Evolutionary conservation across 2,329 filamentous ascomycete species (phyloP), one percentile per base, ranked within the genome.

Genomic region (Hymenotorrendiella dingleyae): DNA sequence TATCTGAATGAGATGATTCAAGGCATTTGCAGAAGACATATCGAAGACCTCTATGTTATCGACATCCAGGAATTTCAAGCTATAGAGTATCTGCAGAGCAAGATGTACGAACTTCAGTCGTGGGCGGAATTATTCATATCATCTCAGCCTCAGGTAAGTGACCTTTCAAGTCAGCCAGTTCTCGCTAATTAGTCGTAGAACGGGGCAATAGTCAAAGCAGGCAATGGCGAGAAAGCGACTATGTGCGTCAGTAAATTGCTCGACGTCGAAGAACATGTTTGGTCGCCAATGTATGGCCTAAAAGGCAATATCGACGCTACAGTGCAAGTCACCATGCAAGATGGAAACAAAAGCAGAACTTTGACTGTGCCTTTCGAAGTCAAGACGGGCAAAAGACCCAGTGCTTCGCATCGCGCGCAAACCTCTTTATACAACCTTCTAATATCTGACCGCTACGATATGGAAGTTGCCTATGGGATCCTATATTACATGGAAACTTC

Each of bases 291-390:
- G 79, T 98, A 94, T 61, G 93, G 93, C 0, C 71, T 98, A 12
- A 98, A 98, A 63, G 93, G 93, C 22, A 98, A 97, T 55, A 93
- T 98, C 46, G 93, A 98, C 66, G 93, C 93, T 21, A 97, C 93
- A 0, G 86, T 98, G 1, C 87, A 98, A 66, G 84, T 93, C 12
- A 79, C 77, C 0, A 85, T 96, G 71, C 71, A 78, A 42, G 84
- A 94, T 43, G 77, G 80, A 20, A 68, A 74, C n/a, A 72, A 76
- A 22, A 65, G 70, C 35, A 78, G 78, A 47, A 86, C 77, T 4
- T 69, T 97, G 49, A 90, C 90, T 0, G 86, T 95, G 4, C 93
- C 93, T 0, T 87, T 98, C 51, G 93, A 98, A 61, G 77, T 98
- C 56, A 98, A 98, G 66, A 97, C 93, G 0, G 93, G 93, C 23